Percentiles rank a stretch among this genome's conserved stretches.
phyloP scores from a whole-genome alignment of 257 asterid genomes.

The Mitragyna speciosa region DNA sequence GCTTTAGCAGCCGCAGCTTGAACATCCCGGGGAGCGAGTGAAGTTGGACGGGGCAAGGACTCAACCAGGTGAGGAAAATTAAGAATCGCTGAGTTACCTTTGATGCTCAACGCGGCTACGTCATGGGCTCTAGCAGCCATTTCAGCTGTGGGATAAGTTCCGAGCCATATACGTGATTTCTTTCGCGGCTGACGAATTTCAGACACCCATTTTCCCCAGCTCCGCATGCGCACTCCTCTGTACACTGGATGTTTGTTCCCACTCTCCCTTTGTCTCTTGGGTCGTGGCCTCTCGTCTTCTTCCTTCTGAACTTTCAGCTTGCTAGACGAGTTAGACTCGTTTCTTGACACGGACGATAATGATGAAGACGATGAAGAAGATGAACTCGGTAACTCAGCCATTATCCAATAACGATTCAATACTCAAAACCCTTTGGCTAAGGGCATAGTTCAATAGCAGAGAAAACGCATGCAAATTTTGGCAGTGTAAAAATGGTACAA shows the following conservation, averaged over 20 bases:
- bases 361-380: background rate
- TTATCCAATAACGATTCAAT: too few relatives aligned
- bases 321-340: background rate
- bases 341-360: background rate
- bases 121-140: conserved; percentile 42
- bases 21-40: conserved; percentile 28
- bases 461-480: background rate
- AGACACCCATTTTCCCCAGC: conserved; percentile 42
- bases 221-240: conserved; percentile 36
- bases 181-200: conserved; percentile 36
- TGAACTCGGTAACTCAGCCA: background rate
- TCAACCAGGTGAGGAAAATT: conserved; percentile 31
- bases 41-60: conserved; percentile 29
- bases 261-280: conserved; percentile 20
- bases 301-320: too few relatives aligned
- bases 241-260: conserved; percentile 26
- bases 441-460: background rate
- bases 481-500: background rate
- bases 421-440: too few relatives aligned
- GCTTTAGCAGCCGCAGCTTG: conserved; percentile 40
- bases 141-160: conserved; percentile 31
- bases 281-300: background rate
- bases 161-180: conserved; percentile 38
- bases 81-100: conserved; percentile 27
- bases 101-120: conserved; percentile 31